Base-by-base conservation (phyloP, 148 eudicot genomes). In the Rhododendron ferrugineum region DNA sequence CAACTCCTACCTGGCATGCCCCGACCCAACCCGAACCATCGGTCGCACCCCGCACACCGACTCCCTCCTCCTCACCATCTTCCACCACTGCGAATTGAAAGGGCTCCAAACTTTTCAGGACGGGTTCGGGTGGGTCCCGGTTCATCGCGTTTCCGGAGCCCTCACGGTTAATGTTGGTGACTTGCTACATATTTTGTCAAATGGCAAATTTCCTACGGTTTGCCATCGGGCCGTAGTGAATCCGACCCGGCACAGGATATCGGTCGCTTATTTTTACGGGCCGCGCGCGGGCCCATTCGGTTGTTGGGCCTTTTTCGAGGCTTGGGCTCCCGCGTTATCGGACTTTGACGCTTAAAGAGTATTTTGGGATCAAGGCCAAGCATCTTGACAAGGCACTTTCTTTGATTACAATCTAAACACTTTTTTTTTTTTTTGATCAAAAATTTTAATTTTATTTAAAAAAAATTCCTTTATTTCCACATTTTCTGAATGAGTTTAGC, bases 31-130 rank as follows among this genome's bases (percentile, higher is more conserved):
- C 93, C 95, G 16, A 86, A 89, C 95, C 64, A 80, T 93, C 62
- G 98, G 98, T 2, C 84, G 93, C 32, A 94, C 93, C 9, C 88
- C 89, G 0, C 98, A 95, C 83, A 95, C 98, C 0, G 98, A 95
- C 73, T 85, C 96, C 23, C 44, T 88, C 11, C 91, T 95, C 37
- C 86, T 95, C 36, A 95, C 98, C 8, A 90, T 93, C 81, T 89
- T 93, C 26, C 91, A 93, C 86, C 98, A 93, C 37, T 85, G 86
- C 56, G 72, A 86, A 68, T 81, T 88, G 18, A 86, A 82, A 2
- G 98, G 95, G 32, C 93, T 95, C n/a, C 93, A 93, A 84, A 86
- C 93, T 26, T 78, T 87, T 44, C 81, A 86, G 32, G 91, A 91
- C 10, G 91, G 89, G 5, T 13, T 44, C 4, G 93, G 93, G 30